Evolutionary conservation across 1,284 basidiomycete genomes (phyloP).

Genomic region (Ustilago cynodontis): DNA sequence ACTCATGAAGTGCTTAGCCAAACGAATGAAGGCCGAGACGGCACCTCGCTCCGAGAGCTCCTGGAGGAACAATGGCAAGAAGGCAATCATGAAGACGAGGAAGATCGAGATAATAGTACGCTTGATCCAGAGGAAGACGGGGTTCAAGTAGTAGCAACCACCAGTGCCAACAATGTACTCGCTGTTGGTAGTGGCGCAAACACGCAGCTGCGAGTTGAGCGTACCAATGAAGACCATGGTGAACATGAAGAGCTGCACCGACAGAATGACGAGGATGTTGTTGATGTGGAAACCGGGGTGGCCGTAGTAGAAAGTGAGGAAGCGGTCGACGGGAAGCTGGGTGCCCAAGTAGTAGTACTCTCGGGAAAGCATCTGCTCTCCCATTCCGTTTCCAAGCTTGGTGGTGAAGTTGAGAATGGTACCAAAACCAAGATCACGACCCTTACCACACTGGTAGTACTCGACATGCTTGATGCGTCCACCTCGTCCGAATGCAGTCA

Average conservation of each 20-base stretch:
- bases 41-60: slow-evolving; percentile 69
- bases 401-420: slow-evolving; percentile 99
- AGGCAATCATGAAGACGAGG: slow-evolving; percentile 70
- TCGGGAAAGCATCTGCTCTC: slow-evolving; percentile 97
- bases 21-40: slow-evolving; percentile 66
- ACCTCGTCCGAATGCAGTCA: slow-evolving; percentile 97
- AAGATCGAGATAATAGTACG: slow-evolving; percentile 70
- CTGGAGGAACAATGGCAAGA: slow-evolving; percentile 69
- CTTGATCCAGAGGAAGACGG: slow-evolving; percentile 69
- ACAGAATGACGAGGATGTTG: slow-evolving; percentile 82
- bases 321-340: slow-evolving; percentile 97
- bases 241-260: slow-evolving; percentile 70
- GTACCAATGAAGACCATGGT: slow-evolving; percentile 69
- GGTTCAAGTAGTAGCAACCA: slow-evolving; percentile 69
- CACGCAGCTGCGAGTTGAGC: slow-evolving; percentile 65
- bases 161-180: slow-evolving; percentile 66
- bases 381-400: slow-evolving; percentile 99
- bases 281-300: slow-evolving; percentile 99
- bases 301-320: slow-evolving; percentile 99
- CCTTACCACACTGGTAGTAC: slow-evolving; percentile 97
- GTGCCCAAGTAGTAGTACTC: slow-evolving; percentile 99
- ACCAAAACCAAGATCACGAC: slow-evolving; percentile 97
- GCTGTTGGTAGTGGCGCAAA: slow-evolving; percentile 66
- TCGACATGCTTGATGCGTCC: slow-evolving; percentile 99
- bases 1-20: slow-evolving; percentile 69